Conservation (phyloP, 2,329 filamentous ascomycete species). For the Gaeumannomyces sp. region DNA sequence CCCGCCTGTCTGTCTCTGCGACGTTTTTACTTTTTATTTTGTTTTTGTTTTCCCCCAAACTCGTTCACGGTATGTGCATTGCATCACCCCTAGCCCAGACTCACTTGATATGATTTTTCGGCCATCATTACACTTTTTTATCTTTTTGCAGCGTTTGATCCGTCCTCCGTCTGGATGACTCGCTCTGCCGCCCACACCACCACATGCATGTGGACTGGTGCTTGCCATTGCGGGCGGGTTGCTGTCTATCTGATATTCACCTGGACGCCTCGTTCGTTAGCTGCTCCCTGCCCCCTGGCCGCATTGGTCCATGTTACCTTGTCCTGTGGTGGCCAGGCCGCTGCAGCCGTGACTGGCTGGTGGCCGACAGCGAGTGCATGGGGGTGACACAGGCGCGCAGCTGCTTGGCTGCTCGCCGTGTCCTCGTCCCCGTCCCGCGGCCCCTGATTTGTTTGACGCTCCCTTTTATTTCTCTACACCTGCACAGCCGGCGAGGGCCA, state of each 20-base stretch:
- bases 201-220: not conserved
- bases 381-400: not conserved
- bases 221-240: not conserved
- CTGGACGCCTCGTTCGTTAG: no score
- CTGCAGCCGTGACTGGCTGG: not conserved
- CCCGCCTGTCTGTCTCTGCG: not conserved
- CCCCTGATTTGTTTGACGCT: not conserved
- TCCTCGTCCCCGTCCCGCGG: not conserved
- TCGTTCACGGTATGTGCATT: not conserved
- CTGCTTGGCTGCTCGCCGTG: not conserved
- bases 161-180: not conserved
- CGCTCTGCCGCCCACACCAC: no score
- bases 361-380: not conserved
- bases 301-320: not conserved
- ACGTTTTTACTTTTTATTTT: conserved; percentile 4
- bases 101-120: not conserved
- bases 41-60: not conserved
- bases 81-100: not conserved
- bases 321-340: not conserved
- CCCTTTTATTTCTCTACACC: not conserved
- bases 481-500: not conserved
- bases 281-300: not conserved
- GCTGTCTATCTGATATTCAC: not conserved
- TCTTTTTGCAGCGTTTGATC: not conserved
- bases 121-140: not conserved